These are phyloP conservation scores for Acacia concinna DNA, from an alignment of 331 rosid genomes.

Conservation along the genomic window DNA sequence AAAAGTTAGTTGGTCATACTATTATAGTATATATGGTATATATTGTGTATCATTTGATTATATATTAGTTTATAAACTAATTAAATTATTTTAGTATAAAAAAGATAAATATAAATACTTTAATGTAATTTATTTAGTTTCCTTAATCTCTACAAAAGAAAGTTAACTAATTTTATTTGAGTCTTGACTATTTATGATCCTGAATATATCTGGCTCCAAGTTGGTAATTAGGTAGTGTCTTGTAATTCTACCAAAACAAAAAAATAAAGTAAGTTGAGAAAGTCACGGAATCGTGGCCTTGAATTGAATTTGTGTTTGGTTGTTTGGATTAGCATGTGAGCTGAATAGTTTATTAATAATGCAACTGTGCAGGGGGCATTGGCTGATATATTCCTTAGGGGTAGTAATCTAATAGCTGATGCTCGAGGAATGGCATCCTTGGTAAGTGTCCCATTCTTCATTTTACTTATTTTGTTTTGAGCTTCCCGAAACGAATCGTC, in stretches of 20 bases:
- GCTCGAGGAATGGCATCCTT: conserved; percentile 88
- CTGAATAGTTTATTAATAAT: conserved; percentile 6
- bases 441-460: conserved; percentile 41
- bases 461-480: not conserved
- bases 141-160: too few relatives aligned
- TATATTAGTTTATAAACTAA: too few relatives aligned
- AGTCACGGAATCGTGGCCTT: not conserved
- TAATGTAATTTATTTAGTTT: too few relatives aligned
- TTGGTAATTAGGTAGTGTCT: not conserved
- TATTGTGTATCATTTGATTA: too few relatives aligned
- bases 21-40: too few relatives aligned
- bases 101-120: too few relatives aligned
- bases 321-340: conserved; percentile 9
- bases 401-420: conserved; percentile 68
- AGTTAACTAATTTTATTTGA: too few relatives aligned
- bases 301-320: not conserved
- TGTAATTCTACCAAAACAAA: not conserved
- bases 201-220: not conserved
- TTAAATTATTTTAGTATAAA: too few relatives aligned
- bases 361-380: conserved; percentile 69
- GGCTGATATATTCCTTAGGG: conserved; percentile 83
- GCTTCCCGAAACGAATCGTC: not conserved
- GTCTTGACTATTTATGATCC: conserved; percentile 6
- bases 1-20: too few relatives aligned
- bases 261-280: not conserved